Evolutionary conservation across 805 yeast genomes (phyloP).

Genomic region (Suhomyces prunicola): DNA sequence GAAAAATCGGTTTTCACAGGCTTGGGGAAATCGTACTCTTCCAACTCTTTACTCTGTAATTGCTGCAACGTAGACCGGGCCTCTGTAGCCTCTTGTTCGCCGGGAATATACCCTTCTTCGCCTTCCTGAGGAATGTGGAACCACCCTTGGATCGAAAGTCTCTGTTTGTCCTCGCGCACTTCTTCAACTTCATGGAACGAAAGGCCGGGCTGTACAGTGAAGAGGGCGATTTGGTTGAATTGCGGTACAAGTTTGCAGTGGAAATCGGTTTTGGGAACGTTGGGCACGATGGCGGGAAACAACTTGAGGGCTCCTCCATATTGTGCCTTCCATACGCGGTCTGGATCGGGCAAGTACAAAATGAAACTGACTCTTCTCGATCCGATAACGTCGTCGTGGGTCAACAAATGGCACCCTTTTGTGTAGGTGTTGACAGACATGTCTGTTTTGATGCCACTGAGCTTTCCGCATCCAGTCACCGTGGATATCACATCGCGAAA

Average conservation of each 20-base stretch:
- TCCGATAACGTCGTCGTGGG: conserved; percentile 98
- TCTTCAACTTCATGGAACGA: conserved; percentile 99
- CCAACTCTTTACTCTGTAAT: conserved; percentile 69
- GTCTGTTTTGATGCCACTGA: conserved; percentile 89
- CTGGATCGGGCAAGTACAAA: conserved; percentile 90
- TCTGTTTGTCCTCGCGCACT: conserved; percentile 84
- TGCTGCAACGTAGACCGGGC: conserved; percentile 75
- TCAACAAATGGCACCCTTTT: conserved; percentile 88
- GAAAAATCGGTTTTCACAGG: conserved; percentile 45
- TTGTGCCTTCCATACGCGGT: conserved; percentile 79
- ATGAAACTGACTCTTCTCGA: conserved; percentile 91
- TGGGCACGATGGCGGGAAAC: conserved; percentile 82
- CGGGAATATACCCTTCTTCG: conserved; percentile 78
- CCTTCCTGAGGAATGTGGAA: conserved; percentile 95
- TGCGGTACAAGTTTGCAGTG: conserved; percentile 75
- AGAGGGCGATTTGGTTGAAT: conserved; percentile 94
- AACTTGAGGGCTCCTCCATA: conserved; percentile 92
- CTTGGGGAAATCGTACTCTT: conserved; percentile 81
- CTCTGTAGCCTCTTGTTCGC: conserved; percentile 78
- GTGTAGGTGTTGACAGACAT: conserved; percentile 89
- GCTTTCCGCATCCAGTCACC: conserved; percentile 83
- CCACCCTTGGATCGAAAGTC: conserved; percentile 97
- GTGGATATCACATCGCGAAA: conserved; percentile 75
- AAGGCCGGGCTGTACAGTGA: conserved; percentile 92
- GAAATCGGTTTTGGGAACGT: conserved; percentile 83